Evolutionary conservation across 208 protist genomes (phyloP), one percentile per base, ranked within the genome.

Genomic region (Trypanosoma grayi): DNA sequence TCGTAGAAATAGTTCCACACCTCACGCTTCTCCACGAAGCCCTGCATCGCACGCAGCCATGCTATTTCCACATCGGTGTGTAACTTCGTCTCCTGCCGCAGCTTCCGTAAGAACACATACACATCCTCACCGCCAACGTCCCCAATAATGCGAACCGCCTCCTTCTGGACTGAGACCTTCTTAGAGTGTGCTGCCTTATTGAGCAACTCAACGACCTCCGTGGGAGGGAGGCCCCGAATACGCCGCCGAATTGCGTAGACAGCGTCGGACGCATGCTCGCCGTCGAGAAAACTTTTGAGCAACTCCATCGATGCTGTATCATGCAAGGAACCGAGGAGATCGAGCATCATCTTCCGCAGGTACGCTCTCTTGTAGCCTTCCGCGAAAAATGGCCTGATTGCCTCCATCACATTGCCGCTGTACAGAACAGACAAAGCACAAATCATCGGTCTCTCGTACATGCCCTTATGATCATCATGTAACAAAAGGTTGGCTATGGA

Each of bases 131-230:
- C 53, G 6, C 18, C 44, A 18, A 3, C 20, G 22, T 54, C 31
- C 16, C 50, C 33, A 31, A 56, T 14, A 11, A 55, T 30, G 9
- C 43, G 39, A 25, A 69, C 11, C 14, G 53, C 53, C 16, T 30
- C 45, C 46, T 69, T 69, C 34, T 39, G 39, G 14, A 69, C 39
- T 33, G 62, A 9, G 18, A 69, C 62, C 53, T 24, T 39, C 25
- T 52, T 41, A 8, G 53, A 69, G 20, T 53, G 44, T 24, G 43
- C 4, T 7, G 54, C 39, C 44, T 2, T 22, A 11, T 61, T 24
- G 40, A 69, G 28, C 25, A 56, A 4, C 24, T 60, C n/a, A 16
- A 69, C 14, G 7, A 61, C 22, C 44, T 61, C 11, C 24, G 62
- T 16, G 1, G 45, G 39, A 6, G 53, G 36, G 18, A 61, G 40